phyloP scores from a whole-genome alignment of 2,329 filamentous ascomycete genomes.

The Calonectria pseudoturangicola region DNA sequence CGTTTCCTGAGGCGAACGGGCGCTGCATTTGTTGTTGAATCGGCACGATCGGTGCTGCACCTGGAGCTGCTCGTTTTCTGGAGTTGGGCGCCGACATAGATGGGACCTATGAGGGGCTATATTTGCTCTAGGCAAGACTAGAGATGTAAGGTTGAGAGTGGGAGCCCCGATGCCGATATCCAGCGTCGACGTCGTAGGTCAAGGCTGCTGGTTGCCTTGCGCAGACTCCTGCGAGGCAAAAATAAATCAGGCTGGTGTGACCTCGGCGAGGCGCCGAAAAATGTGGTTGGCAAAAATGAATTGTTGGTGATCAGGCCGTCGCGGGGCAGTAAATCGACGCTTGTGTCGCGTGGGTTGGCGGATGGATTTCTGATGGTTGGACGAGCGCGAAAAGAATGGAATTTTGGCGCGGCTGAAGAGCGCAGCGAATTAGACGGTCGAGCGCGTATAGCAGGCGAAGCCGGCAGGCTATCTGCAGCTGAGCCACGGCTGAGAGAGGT shows the following conservation, averaged over 20 bases:
- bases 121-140: conserved; percentile 42
- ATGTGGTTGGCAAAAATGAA: conserved; percentile 31
- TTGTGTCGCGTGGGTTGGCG: conserved; percentile 4
- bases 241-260: conserved; percentile 21
- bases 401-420: conserved; percentile 20
- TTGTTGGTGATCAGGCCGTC: conserved; percentile 14
- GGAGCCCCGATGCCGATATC: conserved; percentile 46
- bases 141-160: conserved; percentile 33
- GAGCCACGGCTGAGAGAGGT: conserved; percentile 14
- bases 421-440: conserved; percentile 14
- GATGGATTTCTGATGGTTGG: conserved; percentile 3
- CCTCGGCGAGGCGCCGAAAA: conserved; percentile 34
- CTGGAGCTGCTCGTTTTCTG: conserved; percentile 85
- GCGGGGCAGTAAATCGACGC: conserved; percentile 4
- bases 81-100: conserved; percentile 71
- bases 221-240: conserved; percentile 35
- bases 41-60: conserved; percentile 78
- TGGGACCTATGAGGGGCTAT: conserved; percentile 17
- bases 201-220: conserved; percentile 41
- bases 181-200: conserved; percentile 42
- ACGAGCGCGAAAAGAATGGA: conserved; percentile 4
- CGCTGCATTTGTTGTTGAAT: conserved; percentile 70
- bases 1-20: conserved; percentile 66
- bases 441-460: conserved; percentile 10
- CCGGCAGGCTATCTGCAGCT: conserved; percentile 24